Evolutionary conservation across 75 land plant genomes (phyloP), one percentile per base, ranked within the genome.

Genomic region (Cupressus sempervirens): DNA sequence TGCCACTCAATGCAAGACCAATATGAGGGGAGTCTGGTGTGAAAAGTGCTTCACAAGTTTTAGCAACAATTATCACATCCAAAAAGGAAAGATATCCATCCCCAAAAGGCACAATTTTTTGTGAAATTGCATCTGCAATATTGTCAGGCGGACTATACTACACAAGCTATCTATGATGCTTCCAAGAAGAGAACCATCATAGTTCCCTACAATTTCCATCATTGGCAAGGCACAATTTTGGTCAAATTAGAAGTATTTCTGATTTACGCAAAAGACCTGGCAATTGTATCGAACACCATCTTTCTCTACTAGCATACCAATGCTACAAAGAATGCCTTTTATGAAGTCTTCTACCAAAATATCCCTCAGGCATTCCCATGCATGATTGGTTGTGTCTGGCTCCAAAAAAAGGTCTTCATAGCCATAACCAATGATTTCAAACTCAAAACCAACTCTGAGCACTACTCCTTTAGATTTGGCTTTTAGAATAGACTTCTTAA

Each of bases 331-430:
- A 52, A 98, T 93, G 74, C 93, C 93, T 84, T 96, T 89, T 0
- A 98, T 98, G 92, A 92, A 89, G 83, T 93, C 98, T 76, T 94
- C 93, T 15, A 86, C 85, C 53, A 98, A 81, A 83, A 98, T 87
- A 29, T 96, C 97, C 54, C 92, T 94, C 83, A 98, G 85, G 84
- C 99, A 98, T 48, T 98, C 99, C 99, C 99, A 98, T 97, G 99
- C 89, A 67, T 97, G 99, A 34, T 77, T 84, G 18, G 90, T 86
- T 29, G 99, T 97, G 52, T 97, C 99, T 11, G 89, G 93, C 86
- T 97, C 99, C 83, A 97, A 86, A 84, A 97, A 97, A 76, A 96
- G 99, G 54, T 97, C 99, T 75, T 97, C 99, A 50, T 98, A 97
- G 67, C 98, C 98, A 90, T 96, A 97, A 82, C 99, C 99, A 40